phyloP scores from a whole-genome alignment of 768 basidiomycete species.

The Leccinum arenicola region DNA sequence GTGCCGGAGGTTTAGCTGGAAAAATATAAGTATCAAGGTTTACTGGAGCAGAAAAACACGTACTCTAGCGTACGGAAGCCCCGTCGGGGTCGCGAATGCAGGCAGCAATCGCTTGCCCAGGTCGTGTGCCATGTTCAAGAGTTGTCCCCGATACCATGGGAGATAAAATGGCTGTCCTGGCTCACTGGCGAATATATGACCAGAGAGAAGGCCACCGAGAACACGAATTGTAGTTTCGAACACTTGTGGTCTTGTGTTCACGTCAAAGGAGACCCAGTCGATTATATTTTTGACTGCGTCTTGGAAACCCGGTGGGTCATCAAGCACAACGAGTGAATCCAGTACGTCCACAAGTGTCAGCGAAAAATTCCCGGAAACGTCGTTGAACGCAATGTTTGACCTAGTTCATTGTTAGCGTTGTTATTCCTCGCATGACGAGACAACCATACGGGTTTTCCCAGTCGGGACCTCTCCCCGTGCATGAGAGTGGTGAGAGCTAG shows the following conservation, averaged over 20 bases:
- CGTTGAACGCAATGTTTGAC: slow-evolving; percentile 77
- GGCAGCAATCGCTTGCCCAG: slow-evolving; percentile 84
- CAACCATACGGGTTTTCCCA: slow-evolving; percentile 73
- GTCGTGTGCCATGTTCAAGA: slow-evolving; percentile 79
- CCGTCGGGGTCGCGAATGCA: slow-evolving; percentile 89
- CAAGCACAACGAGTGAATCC: slow-evolving; percentile 87
- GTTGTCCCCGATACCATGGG: slow-evolving; percentile 82
- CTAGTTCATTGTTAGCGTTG: slow-evolving; percentile 32
- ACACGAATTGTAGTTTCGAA: slow-evolving; percentile 97
- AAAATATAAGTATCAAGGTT: slow-evolving; percentile 1
- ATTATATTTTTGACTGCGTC: slow-evolving; percentile 82
- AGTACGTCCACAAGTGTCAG: slow-evolving; percentile 79
- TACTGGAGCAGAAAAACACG: slow-evolving; percentile 5
- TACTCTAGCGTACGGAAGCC: slow-evolving; percentile 89
- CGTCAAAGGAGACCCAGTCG: slow-evolving; percentile 83
- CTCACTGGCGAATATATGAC: slow-evolving; percentile 76
- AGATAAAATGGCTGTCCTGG: slow-evolving; percentile 66
- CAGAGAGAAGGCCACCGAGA: slow-evolving; percentile 85
- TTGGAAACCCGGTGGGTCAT: slow-evolving; percentile 76
- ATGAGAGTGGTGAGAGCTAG: slow-evolving; percentile 86
- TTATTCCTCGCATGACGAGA: slow-evolving; percentile 6
- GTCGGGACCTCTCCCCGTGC: slow-evolving; percentile 83
- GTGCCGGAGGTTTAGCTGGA: slow-evolving; percentile 77
- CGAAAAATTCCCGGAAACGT: slow-evolving; percentile 93
- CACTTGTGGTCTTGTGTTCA: slow-evolving; percentile 95